Percentiles rank a stretch among this genome's conserved stretches.
These are phyloP conservation scores for Psilocybe tampanensis DNA, from an alignment of 768 basidiomycete genomes.

Conservation along the genomic window DNA sequence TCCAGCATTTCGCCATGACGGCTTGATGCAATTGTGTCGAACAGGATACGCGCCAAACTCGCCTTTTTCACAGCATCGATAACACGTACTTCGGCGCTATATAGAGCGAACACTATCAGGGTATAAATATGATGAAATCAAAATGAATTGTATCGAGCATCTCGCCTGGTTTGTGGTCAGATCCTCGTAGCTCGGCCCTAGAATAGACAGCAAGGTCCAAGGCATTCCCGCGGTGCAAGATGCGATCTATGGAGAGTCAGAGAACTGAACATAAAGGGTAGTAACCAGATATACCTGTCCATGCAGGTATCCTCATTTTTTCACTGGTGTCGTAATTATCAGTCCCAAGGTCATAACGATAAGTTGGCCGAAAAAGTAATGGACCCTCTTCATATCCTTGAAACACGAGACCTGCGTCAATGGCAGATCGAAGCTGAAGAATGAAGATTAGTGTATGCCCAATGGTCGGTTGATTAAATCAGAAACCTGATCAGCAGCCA, in stretches of 20 bases:
- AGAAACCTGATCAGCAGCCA: conserved; percentile 85
- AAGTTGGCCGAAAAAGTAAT: conserved; percentile 90
- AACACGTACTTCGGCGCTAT: conserved; percentile 74
- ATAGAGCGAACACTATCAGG: conserved; percentile 77
- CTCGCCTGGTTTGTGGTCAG: conserved; percentile 92
- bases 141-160: neutral
- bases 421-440: conserved; percentile 67
- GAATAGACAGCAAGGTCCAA: conserved; percentile 81
- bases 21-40: conserved; percentile 64
- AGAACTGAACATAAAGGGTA: neutral
- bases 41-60: conserved; percentile 65
- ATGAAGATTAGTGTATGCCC: neutral
- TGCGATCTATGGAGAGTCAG: conserved; percentile 69
- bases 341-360: conserved; percentile 84
- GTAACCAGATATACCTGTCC: conserved; percentile 72
- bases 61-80: conserved; percentile 79
- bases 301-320: conserved; percentile 94
- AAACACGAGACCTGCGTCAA: conserved; percentile 77
- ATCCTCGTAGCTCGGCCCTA: conserved; percentile 83
- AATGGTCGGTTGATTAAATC: neutral
- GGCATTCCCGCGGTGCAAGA: conserved; percentile 75
- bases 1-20: conserved; percentile 69
- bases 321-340: conserved; percentile 94
- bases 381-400: conserved; percentile 87
- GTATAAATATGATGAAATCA: conserved; percentile 1